These are phyloP conservation scores for Phytopythium delawarense DNA, from an alignment of 352 stramenopile species.

Conservation along the genomic window DNA sequence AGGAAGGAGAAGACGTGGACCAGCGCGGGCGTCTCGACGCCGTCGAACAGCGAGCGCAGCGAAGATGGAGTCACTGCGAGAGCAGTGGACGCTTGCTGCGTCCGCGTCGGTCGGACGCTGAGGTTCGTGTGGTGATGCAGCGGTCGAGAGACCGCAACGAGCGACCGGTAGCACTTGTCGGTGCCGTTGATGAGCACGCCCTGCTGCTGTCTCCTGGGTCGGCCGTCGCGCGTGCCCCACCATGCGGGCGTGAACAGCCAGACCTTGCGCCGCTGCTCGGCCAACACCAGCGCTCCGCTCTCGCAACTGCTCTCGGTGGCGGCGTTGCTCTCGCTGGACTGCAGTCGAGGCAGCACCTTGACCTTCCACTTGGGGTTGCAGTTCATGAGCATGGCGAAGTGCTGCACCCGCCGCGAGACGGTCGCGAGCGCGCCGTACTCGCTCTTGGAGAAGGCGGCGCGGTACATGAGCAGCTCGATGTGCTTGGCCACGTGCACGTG, in stretches of 20 bases:
- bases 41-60: conserved; percentile 12
- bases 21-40: conserved; percentile 8
- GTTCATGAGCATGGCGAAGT: conserved; percentile 20
- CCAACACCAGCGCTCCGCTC: conserved; percentile 2
- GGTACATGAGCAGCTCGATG: conserved; percentile 21
- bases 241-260: conserved; percentile 20
- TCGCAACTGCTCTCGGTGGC: background rate
- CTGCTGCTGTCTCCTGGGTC: background rate
- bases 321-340: background rate
- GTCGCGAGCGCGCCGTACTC: conserved; percentile 14
- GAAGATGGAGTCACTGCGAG: background rate
- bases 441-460: conserved; percentile 14
- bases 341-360: conserved; percentile 9
- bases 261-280: conserved; percentile 11
- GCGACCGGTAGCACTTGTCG: conserved; percentile 12
- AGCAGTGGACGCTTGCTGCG: background rate
- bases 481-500: conserved; percentile 18
- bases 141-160: conserved; percentile 3
- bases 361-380: conserved; percentile 15
- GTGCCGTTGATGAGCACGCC: conserved; percentile 20
- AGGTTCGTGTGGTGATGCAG: background rate
- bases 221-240: conserved; percentile 6
- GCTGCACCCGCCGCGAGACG: conserved; percentile 16
- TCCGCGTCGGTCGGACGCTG: background rate
- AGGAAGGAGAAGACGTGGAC: conserved; percentile 19